A percentile compares a stretch with the other conserved stretches of the same genome.
Conservation (phyloP, 345 rosid genomes). For the Rubroshorea leprosula region DNA sequence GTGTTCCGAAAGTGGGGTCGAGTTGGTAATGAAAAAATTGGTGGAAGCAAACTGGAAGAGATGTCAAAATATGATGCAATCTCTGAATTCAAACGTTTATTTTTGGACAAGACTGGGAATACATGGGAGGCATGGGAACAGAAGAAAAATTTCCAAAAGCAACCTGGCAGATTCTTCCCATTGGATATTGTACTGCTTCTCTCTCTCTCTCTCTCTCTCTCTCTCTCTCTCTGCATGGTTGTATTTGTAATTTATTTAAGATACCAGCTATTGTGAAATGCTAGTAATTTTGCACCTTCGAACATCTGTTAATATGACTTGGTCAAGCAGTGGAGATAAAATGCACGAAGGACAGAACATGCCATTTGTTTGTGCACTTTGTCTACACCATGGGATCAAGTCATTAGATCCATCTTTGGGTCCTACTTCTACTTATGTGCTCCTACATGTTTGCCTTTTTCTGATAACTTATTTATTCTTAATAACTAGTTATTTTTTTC, state of each 20-base stretch:
- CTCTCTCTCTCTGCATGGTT: too few species aligned
- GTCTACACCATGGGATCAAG: too few species aligned
- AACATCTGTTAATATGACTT: too few species aligned
- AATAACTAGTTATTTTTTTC: too few species aligned
- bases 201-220: conserved; percentile 6
- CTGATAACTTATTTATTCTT: neutral
- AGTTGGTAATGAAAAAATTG: conserved; percentile 85
- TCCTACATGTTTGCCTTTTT: neutral
- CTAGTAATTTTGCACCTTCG: too few species aligned
- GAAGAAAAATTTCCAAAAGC: conserved; percentile 67
- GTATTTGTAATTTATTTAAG: too few species aligned
- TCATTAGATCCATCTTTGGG: too few species aligned
- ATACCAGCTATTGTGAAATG: too few species aligned
- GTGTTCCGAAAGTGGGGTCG: conserved; percentile 97
- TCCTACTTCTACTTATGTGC: too few species aligned
- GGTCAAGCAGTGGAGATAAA: too few species aligned
- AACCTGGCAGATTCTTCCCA: conserved; percentile 84
- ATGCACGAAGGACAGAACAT: too few species aligned
- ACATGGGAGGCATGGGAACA: conserved; percentile 90
- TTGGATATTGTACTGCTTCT: conserved; percentile 66
- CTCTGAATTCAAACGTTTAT: conserved; percentile 52
- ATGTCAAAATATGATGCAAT: conserved; percentile 80
- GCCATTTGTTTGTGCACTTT: too few species aligned
- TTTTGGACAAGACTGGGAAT: conserved; percentile 92
- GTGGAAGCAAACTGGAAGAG: conserved; percentile 65